phyloP scores from a whole-genome alignment of 805 yeast species.

The Saturnispora sanitii region DNA sequence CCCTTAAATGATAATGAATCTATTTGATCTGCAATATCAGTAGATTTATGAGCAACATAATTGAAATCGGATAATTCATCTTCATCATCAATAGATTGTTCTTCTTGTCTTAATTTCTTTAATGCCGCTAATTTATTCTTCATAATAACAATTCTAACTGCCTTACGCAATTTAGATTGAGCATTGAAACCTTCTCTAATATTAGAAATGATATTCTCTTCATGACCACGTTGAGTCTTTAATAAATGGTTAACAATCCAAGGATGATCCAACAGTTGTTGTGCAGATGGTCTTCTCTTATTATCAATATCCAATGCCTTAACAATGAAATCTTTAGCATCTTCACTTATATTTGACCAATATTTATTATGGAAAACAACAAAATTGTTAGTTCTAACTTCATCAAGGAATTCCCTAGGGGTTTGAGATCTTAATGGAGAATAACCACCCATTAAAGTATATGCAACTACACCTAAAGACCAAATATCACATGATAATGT shows the following conservation, averaged over 20 bases:
- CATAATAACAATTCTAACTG: conserved; percentile 74
- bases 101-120: conserved; percentile 48
- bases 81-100: conserved; percentile 30
- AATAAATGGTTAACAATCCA: conserved; percentile 54
- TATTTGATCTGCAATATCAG: conserved; percentile 29
- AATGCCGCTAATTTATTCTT: conserved; percentile 69
- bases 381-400: conserved; percentile 61
- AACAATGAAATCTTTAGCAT: conserved; percentile 71
- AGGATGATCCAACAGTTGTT: conserved; percentile 53
- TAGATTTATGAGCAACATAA: conserved; percentile 28
- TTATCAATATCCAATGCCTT: conserved; percentile 64
- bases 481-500: conserved; percentile 95
- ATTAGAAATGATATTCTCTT: conserved; percentile 63
- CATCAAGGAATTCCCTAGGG: conserved; percentile 69
- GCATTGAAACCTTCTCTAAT: conserved; percentile 78
- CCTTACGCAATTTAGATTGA: conserved; percentile 73
- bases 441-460: conserved; percentile 83
- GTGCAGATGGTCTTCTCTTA: conserved; percentile 56
- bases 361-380: conserved; percentile 81
- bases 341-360: conserved; percentile 73
- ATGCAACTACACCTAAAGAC: conserved; percentile 90
- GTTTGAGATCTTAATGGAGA: conserved; percentile 85
- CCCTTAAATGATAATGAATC: conserved; percentile 3
- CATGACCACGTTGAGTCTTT: conserved; percentile 11
- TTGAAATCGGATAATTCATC: conserved; percentile 25